Base-by-base conservation (phyloP, 192 early-diverging fungal genomes). In the Coemansia sp. region DNA sequence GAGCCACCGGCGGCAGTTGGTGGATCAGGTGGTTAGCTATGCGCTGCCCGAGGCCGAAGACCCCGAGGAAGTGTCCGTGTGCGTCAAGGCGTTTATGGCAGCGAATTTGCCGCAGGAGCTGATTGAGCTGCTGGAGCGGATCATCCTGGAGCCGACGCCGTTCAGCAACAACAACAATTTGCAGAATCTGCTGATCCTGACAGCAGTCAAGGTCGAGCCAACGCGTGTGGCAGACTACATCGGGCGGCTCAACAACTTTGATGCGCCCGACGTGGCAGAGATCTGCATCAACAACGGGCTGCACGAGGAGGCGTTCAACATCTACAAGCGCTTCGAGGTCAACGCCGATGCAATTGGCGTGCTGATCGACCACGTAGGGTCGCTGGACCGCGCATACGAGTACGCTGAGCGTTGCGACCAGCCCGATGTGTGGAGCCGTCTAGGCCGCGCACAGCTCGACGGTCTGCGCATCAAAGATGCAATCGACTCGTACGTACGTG, bases 1-100 rank as follows among this genome's bases (percentile, higher is more conserved):
- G 70, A 82, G 79, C 58, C 86, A 92, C 81, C 88, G 93, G 28
- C 87, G 94, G 55, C 85, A 91, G 66, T 74, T 99, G 47, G 89
- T 99, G 79, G 97, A 99, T 71, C 97, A 99, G 82, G 84, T 88
- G 10, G 93, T 96, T 14, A 91, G 87, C 4, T 91, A 92, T 34
- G 94, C 93, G 26, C 83, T 99, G 26, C 92, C 95, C 25, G 97
- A 99, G 70, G 93, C 93, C 36, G 87, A 87, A 46, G 97, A 98
- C 62, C 97, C 97, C 21, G 97, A 99, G 74, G 93, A 99, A 74
- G 97, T 99, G 0, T 97, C 97, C 14, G 85, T 94, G 54, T 91
- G 95, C 17, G 97, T 99, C 57, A 97, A 97, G 84, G 95, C 97
- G 0, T 99, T 99, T 62, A 97, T 99, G 94, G 89, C 88, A 17